phyloP scores from a whole-genome alignment of 805 yeast genomes.

The Nakazawaea wickerhamii region DNA sequence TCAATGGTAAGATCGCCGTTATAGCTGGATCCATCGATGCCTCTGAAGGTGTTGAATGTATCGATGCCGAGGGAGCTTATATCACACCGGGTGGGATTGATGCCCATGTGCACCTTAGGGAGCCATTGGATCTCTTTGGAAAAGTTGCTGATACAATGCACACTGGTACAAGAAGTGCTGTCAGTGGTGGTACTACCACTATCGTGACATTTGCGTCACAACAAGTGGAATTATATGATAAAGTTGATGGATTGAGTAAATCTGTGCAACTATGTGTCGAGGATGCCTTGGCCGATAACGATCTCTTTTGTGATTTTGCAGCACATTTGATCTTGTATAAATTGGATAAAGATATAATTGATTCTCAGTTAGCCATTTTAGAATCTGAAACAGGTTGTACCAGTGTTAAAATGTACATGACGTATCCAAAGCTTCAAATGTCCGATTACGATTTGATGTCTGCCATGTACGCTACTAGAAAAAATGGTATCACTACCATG shows the following conservation, averaged over 20 bases:
- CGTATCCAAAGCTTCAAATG: constrained; percentile 17
- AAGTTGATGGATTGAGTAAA: constrained; percentile 23
- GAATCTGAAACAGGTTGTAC: constrained; percentile 15
- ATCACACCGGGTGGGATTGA: constrained; percentile 51
- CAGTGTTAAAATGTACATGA: constrained; percentile 19
- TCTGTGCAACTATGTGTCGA: constrained; percentile 18
- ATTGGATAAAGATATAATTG: constrained; percentile 15
- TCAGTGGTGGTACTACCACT: constrained; percentile 48
- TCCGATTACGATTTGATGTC: constrained; percentile 16
- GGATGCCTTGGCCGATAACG: constrained; percentile 28
- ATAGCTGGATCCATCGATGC: constrained; percentile 16
- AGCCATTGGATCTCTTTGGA: constrained; percentile 35
- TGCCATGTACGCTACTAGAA: constrained; percentile 14
- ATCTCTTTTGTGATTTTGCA: constrained; percentile 41
- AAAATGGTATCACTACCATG: constrained; percentile 18
- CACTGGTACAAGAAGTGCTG: constrained; percentile 38
- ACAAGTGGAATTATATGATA: constrained; percentile 26
- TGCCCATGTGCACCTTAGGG: constrained; percentile 43
- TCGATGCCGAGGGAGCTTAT: constrained; percentile 41
- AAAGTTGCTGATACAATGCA: constrained; percentile 32
- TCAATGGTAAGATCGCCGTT: constrained; percentile 8
- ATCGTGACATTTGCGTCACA: constrained; percentile 42
- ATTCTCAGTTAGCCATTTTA: constrained; percentile 10
- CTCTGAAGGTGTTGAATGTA: constrained; percentile 10
- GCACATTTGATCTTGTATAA: constrained; percentile 37